Conservation (phyloP, 2,329 filamentous ascomycete species). For the Ilyonectria sp. region DNA sequence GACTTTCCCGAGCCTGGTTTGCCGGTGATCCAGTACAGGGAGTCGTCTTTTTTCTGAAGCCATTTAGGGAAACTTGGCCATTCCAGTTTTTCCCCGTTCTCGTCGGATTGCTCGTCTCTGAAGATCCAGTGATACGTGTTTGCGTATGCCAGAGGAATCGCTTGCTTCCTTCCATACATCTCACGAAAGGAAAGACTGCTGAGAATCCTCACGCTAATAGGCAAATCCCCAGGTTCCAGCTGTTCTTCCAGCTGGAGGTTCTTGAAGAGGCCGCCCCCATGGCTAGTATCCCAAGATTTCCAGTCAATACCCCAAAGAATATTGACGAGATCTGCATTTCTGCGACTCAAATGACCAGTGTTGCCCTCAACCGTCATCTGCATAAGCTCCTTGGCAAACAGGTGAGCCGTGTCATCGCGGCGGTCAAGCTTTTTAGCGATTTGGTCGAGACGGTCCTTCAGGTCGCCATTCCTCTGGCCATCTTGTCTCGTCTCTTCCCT, state of each 20-base stretch:
- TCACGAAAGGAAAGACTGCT: neutral
- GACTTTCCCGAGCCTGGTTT: constrained; percentile 14
- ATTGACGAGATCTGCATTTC: neutral
- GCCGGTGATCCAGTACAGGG: constrained; percentile 5
- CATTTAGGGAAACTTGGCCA: constrained; percentile 3
- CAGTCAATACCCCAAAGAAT: neutral
- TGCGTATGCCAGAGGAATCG: neutral
- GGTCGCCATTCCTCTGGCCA: neutral
- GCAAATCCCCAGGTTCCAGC: neutral
- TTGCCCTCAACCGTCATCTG: neutral
- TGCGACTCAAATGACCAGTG: neutral
- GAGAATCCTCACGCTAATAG: neutral
- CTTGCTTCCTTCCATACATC: neutral
- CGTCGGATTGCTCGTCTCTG: neutral
- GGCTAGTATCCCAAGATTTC: neutral
- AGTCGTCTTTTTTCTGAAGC: neutral
- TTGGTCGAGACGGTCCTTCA: neutral
- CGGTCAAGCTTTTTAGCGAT: constrained; percentile 3
- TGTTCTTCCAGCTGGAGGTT: neutral
- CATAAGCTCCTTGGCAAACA: neutral
- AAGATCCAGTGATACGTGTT: neutral
- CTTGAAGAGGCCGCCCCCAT: neutral
- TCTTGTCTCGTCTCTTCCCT: constrained; percentile 1
- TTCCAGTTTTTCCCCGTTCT: neutral
- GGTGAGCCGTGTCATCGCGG: neutral